A percentile compares a stretch with the other conserved stretches of the same genome.
These are phyloP conservation scores for Aspergillus tanneri DNA, from an alignment of 2,329 filamentous ascomycete genomes.

Conservation along the genomic window DNA sequence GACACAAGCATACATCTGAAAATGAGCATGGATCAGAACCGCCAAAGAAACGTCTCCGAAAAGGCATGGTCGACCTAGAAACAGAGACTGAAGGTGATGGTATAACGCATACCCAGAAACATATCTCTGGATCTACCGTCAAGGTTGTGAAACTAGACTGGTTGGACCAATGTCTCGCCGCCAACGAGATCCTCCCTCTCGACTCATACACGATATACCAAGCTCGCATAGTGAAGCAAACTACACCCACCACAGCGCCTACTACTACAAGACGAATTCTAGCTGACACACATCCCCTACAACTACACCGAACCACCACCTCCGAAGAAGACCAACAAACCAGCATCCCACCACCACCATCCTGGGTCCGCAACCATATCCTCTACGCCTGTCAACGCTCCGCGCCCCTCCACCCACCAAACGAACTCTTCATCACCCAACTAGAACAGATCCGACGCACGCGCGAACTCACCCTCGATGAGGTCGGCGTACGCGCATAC, in stretches of 20 bases:
- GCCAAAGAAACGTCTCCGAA: conserved; percentile 1
- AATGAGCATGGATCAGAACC: not conserved
- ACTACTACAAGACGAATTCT: too few relatives aligned
- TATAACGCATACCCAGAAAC: conserved; percentile 11
- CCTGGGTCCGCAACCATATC: conserved; percentile 63
- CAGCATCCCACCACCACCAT: conserved; percentile 65
- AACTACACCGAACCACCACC: conserved; percentile 68
- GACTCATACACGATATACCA: conserved; percentile 53
- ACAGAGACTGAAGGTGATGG: conserved; percentile 34
- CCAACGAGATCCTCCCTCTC: conserved; percentile 46
- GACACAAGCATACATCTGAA: too few relatives aligned
- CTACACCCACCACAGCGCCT: too few relatives aligned
- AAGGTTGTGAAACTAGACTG: conserved; percentile 56
- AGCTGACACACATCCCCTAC: conserved; percentile 31
- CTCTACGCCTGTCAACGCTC: conserved; percentile 79
- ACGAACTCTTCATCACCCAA: conserved; percentile 70
- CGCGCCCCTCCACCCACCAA: conserved; percentile 68
- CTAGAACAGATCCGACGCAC: conserved; percentile 72
- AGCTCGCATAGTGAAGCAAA: too few relatives aligned
- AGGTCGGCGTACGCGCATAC: conserved; percentile 81
- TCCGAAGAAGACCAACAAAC: conserved; percentile 62
- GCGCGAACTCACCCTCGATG: conserved; percentile 69
- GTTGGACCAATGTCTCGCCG: conserved; percentile 50
- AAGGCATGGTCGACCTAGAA: conserved; percentile 30
- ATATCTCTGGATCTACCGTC: not conserved